Evolutionary conservation across 2,329 filamentous ascomycete genomes (phyloP), one percentile per base, ranked within the genome.

Genomic region (Diplodia sapinea): DNA sequence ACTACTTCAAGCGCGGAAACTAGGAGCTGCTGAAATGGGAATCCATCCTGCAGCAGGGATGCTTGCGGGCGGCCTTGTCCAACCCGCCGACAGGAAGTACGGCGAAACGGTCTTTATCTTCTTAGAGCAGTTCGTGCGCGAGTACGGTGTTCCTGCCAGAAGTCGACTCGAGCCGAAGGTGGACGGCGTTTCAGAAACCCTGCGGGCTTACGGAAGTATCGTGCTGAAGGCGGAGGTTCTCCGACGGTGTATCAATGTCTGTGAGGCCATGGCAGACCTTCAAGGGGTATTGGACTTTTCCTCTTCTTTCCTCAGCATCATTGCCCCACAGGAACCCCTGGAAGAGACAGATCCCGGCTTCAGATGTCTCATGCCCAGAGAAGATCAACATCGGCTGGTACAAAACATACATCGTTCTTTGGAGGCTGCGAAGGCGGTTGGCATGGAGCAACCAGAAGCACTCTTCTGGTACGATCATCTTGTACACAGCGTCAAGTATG

Each of bases 401-500:
- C 91, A 91, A 54, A 97, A 94, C 72, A 94, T 99, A 68, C 88
- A 89, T 43, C 91, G 94, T 70, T 97, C 94, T 0, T 88, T 94
- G 36, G 87, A 85, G 38, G 87, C 95, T n/a, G 90, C 91, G 0
- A 87, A 87, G 69, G 89, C 91, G 68, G 80, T 97, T 31, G 93
- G 93, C 0, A 81, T 93, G 33, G 82, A 85, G 5, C 81, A 90
- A 67, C 79, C 94, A 51, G 85, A 88, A 64, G 93, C 93, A 6
- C 91, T 95, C 72, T 99, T 97, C 76, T 99, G 95, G 95, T 95
- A 99, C 77, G 93, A 97, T 74, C 98, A 98, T 73, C 83, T 99
- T 9, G 86, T 99, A 56, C 89, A 95, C 88, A 59, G 52, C 47
- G 62, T 68, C 49, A 68, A 69, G 38, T 71, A 70, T 36, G 56